These are phyloP conservation scores for Trichoderma erinaceum DNA, from an alignment of 495 filamentous ascomycete genomes.

Conservation along the genomic window DNA sequence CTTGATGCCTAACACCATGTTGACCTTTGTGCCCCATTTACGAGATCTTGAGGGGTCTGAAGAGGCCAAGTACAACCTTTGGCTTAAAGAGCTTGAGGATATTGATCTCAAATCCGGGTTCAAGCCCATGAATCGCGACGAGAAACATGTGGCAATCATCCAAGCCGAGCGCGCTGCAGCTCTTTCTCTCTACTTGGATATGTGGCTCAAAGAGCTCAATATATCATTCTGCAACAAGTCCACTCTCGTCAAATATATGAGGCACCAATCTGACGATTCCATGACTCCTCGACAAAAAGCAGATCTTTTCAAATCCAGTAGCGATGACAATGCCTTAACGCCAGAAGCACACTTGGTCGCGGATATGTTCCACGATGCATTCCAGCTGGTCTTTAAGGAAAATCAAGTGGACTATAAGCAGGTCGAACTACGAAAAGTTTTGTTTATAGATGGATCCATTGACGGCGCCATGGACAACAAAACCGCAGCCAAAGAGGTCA, in stretches of 20 bases:
- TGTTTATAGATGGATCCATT: constrained; percentile 39
- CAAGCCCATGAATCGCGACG: constrained; percentile 33
- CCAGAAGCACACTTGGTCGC: constrained; percentile 31
- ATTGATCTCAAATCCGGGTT: constrained; percentile 45
- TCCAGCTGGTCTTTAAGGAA: constrained; percentile 38
- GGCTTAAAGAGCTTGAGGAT: constrained; percentile 42
- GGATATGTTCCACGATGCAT: constrained; percentile 38
- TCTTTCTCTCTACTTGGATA: constrained; percentile 39
- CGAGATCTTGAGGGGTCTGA: constrained; percentile 40
- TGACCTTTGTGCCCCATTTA: constrained; percentile 44
- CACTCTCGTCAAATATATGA: constrained; percentile 40
- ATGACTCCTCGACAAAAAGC: constrained; percentile 42
- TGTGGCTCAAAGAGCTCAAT: constrained; percentile 36
- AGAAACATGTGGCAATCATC: constrained; percentile 35
- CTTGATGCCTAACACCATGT: constrained; percentile 42
- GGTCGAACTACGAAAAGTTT: constrained; percentile 36
- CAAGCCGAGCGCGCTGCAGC: constrained; percentile 39
- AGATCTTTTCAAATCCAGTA: constrained; percentile 34
- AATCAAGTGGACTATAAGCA: constrained; percentile 19
- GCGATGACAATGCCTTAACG: constrained; percentile 26
- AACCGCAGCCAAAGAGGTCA: constrained; percentile 38
- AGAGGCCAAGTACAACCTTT: constrained; percentile 38
- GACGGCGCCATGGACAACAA: constrained; percentile 40
- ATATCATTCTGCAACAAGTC: constrained; percentile 39
- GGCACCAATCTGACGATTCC: constrained; percentile 33